phyloP scores from a whole-genome alignment of 129 eudicot genomes.

The Mikania micrantha region DNA sequence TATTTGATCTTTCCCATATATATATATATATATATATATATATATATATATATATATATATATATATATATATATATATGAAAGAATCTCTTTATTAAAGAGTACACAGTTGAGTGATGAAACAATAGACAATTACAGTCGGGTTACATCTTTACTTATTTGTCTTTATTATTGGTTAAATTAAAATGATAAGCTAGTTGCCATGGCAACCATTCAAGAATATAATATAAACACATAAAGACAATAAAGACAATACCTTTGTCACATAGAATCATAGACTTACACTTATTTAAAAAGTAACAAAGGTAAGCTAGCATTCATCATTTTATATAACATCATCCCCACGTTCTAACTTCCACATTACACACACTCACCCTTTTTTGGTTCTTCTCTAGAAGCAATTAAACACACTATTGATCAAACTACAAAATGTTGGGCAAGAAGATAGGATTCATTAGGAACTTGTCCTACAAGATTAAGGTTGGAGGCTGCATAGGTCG shows the following conservation, averaged over 20 bases:
- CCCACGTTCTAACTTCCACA: constrained; percentile 10
- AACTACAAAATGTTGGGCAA: constrained; percentile 52
- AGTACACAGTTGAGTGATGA: no score
- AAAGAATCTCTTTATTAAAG: no score
- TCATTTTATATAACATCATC: constrained; percentile 16
- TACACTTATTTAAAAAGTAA: constrained; percentile 9
- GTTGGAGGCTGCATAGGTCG: constrained; percentile 4
- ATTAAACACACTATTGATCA: no score
- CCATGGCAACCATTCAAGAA: constrained; percentile 10
- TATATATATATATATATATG: no score
- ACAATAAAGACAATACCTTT: constrained; percentile 14
- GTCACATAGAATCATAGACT: constrained; percentile 6
- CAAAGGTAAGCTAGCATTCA: constrained; percentile 1
- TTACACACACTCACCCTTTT: constrained; percentile 3
- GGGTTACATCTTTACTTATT: background rate
- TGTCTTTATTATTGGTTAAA: constrained; percentile 19
- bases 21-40: no score
- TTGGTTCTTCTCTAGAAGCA: constrained; percentile 13
- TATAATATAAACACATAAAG: constrained; percentile 22
- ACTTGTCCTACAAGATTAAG: constrained; percentile 54
- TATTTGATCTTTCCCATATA: no score
- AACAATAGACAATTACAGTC: no score
- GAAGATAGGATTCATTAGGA: constrained; percentile 53
- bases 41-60: no score
- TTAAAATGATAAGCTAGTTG: constrained; percentile 2